phyloP scores from a whole-genome alignment of 768 basidiomycete genomes.

The Rhizopogon rudus region DNA sequence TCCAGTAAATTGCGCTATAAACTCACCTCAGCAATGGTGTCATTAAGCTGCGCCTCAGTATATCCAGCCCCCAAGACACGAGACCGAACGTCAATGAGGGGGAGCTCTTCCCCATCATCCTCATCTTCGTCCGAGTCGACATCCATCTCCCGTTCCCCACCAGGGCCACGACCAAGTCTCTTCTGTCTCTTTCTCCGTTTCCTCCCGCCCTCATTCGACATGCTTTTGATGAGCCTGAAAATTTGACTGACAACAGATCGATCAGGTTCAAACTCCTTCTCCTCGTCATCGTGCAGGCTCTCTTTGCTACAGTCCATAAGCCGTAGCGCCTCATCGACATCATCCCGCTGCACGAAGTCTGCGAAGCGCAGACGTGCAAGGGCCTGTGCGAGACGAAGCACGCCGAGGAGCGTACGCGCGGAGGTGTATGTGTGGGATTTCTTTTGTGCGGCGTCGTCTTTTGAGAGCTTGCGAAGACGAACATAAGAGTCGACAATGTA shows the following conservation, averaged over 20 bases:
- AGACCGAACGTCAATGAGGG: slow-evolving; percentile 83
- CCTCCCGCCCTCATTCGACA: slow-evolving; percentile 48
- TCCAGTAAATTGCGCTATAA: not conserved
- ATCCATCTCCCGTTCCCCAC: slow-evolving; percentile 64
- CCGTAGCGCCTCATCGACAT: slow-evolving; percentile 95
- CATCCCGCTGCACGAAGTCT: slow-evolving; percentile 71
- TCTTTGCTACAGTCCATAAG: slow-evolving; percentile 97
- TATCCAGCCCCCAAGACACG: slow-evolving; percentile 84
- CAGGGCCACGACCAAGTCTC: slow-evolving; percentile 65
- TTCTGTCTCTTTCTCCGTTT: slow-evolving; percentile 39
- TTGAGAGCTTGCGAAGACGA: slow-evolving; percentile 86
- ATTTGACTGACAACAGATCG: slow-evolving; percentile 79
- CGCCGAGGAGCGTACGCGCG: slow-evolving; percentile 90
- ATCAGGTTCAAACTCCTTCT: slow-evolving; percentile 66
- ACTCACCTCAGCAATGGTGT: slow-evolving; percentile 75
- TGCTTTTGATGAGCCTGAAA: slow-evolving; percentile 86
- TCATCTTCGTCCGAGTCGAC: slow-evolving; percentile 65
- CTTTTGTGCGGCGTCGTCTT: slow-evolving; percentile 84
- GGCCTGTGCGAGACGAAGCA: slow-evolving; percentile 92
- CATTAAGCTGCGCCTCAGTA: slow-evolving; percentile 87
- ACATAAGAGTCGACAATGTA: slow-evolving; percentile 97
- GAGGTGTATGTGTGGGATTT: slow-evolving; percentile 94
- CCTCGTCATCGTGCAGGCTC: slow-evolving; percentile 77
- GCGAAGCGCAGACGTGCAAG: slow-evolving; percentile 89
- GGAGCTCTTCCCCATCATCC: slow-evolving; percentile 64